Evolutionary conservation across 1,139 yeast genomes (phyloP).

Genomic region (Eremothecium gossypii): DNA sequence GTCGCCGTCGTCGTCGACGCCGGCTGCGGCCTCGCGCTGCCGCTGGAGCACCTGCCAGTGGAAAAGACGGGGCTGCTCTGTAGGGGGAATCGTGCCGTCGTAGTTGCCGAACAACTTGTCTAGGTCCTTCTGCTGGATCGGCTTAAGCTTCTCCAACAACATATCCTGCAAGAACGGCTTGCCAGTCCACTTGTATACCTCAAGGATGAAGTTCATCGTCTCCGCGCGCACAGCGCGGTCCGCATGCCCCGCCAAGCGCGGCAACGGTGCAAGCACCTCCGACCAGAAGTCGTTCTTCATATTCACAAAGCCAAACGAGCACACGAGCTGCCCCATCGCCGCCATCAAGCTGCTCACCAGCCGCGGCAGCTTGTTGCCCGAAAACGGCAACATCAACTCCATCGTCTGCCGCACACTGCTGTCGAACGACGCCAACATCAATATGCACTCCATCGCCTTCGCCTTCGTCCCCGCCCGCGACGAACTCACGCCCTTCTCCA

Average conservation of each 20-base stretch:
- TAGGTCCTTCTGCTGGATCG: conserved; percentile 86
- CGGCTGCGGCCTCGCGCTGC: conserved; percentile 18
- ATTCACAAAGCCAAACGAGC: conserved; percentile 61
- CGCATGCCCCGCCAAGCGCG: conserved; percentile 74
- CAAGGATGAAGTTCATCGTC: conserved; percentile 60
- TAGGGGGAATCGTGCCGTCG: conserved; percentile 19
- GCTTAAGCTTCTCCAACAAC: conserved; percentile 67
- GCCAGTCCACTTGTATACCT: conserved; percentile 71
- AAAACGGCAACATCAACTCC: conserved; percentile 56
- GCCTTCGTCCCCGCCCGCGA: conserved; percentile 68
- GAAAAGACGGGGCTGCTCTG: conserved; percentile 19
- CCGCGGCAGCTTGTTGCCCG: conserved; percentile 64
- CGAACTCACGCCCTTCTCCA: conserved; percentile 68
- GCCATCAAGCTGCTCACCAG: conserved; percentile 60
- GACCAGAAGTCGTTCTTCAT: conserved; percentile 57
- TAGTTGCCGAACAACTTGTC: conserved; percentile 53
- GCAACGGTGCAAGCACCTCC: conserved; percentile 33
- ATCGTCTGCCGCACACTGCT: conserved; percentile 51
- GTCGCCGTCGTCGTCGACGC: conserved; percentile 32
- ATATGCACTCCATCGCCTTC: conserved; percentile 51
- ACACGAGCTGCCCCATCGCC: conserved; percentile 48
- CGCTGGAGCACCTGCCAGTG: conserved; percentile 32
- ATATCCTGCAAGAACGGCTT: conserved; percentile 45
- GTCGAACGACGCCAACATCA: conserved; percentile 57
- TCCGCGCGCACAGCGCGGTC: conserved; percentile 82